Conservation (phyloP, 352 stramenopile species). For the Globisporangium nunn region DNA sequence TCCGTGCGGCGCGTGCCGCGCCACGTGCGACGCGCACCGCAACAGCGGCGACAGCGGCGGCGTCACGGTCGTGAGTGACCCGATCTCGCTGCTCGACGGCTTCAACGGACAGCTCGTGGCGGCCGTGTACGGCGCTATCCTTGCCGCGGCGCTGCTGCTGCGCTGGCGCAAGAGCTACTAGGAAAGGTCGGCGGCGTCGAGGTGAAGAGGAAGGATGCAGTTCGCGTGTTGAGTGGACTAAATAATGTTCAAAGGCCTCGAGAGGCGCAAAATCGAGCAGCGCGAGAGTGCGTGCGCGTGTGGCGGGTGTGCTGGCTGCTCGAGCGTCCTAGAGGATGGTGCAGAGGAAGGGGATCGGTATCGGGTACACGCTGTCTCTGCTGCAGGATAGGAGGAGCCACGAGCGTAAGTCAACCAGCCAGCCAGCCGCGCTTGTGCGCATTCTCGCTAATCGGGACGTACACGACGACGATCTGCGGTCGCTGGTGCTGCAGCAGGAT, state of each 20-base stretch:
- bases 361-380: conserved; percentile 27
- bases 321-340: conserved; percentile 18
- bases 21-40: conserved; percentile 49
- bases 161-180: conserved; percentile 26
- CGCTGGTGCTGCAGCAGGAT: conserved; percentile 38
- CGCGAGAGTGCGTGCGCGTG: too few species aligned
- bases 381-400: background rate
- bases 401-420: background rate
- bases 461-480: conserved; percentile 41
- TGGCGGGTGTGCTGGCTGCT: too few species aligned
- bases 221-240: too few species aligned
- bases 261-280: background rate
- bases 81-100: conserved; percentile 59
- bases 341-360: conserved; percentile 67
- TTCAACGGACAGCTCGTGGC: conserved; percentile 59
- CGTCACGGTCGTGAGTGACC: conserved; percentile 52
- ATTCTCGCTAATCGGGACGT: conserved; percentile 10
- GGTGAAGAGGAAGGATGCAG: background rate
- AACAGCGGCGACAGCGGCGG: conserved; percentile 16
- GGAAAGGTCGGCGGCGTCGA: background rate
- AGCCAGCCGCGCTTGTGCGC: background rate
- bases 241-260: too few species aligned
- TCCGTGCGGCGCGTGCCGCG: conserved; percentile 61
- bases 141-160: conserved; percentile 28
- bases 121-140: conserved; percentile 43